Conservation (phyloP, 768 basidiomycete species). For the Mycena leptocephala region DNA sequence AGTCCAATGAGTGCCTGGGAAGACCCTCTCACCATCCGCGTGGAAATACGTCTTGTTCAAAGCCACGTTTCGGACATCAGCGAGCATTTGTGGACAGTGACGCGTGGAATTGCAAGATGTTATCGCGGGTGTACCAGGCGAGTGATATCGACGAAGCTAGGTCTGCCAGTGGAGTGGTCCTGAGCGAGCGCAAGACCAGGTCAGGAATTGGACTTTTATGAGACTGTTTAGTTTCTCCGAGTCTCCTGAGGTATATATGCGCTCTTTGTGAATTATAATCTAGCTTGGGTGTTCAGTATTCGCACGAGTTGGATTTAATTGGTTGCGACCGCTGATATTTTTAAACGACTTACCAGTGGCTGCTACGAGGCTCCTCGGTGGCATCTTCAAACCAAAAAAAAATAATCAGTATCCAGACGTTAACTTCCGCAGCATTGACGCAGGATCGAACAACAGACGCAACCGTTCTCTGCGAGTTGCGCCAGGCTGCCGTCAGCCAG, state of each 20-base stretch:
- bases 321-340: slow-evolving; percentile 6
- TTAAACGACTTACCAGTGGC: slow-evolving; percentile 6
- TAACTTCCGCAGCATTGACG: not conserved
- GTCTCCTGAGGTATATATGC: no score
- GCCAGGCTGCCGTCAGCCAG: not conserved
- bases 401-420: slow-evolving; percentile 3
- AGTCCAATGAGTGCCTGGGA: slow-evolving; percentile 26
- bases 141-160: not conserved
- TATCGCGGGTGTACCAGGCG: slow-evolving; percentile 5
- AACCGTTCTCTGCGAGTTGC: not conserved
- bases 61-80: slow-evolving; percentile 12
- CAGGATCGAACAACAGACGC: not conserved
- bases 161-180: not conserved
- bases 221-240: no score
- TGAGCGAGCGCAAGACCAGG: not conserved
- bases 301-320: not conserved
- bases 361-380: slow-evolving; percentile 4
- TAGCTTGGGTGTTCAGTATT: no score
- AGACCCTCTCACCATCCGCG: slow-evolving; percentile 10
- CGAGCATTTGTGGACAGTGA: not conserved
- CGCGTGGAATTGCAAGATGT: slow-evolving; percentile 1
- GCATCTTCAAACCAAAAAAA: not conserved
- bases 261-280: no score
- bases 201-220: not conserved
- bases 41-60: slow-evolving; percentile 24